Evolutionary conservation across 768 basidiomycete species (phyloP).

Genomic region (Amanita subjunquillea): DNA sequence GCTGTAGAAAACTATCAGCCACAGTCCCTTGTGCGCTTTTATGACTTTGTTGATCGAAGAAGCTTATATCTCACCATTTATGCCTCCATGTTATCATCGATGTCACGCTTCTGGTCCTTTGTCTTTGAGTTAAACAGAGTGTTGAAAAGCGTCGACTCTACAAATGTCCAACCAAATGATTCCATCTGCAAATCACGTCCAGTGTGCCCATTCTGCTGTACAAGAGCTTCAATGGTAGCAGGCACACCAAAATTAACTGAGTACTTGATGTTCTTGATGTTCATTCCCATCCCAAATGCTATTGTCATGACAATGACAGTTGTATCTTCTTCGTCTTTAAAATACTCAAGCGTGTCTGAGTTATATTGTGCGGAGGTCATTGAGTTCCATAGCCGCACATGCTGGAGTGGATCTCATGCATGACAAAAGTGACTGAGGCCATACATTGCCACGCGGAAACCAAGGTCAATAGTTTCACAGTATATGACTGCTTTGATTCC

Average conservation of each 20-base stretch:
- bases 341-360: slow-evolving; percentile 8
- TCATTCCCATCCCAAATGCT: slow-evolving; percentile 15
- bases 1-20: not conserved
- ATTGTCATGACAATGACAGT: slow-evolving; percentile 12
- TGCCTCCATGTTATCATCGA: not conserved
- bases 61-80: too few relatives aligned
- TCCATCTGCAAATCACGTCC: slow-evolving; percentile 8
- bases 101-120: not conserved
- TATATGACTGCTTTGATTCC: slow-evolving; percentile 13
- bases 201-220: slow-evolving; percentile 12
- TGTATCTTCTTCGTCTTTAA: slow-evolving; percentile 7
- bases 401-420: too few relatives aligned
- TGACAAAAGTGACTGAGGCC: not conserved
- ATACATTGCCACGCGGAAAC: slow-evolving; percentile 11
- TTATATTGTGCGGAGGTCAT: slow-evolving; percentile 11
- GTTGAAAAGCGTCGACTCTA: slow-evolving; percentile 4
- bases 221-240: slow-evolving; percentile 6
- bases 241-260: slow-evolving; percentile 13
- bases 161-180: slow-evolving; percentile 11
- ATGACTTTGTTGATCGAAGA: too few relatives aligned
- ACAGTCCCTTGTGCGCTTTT: not conserved
- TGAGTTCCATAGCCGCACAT: slow-evolving; percentile 5
- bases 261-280: slow-evolving; percentile 10
- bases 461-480: slow-evolving; percentile 10
- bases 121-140: not conserved